Evolutionary conservation across 148 eudicot species (phyloP), one percentile per base, ranked within the genome.

Genomic region (Dianthus caryophyllus): DNA sequence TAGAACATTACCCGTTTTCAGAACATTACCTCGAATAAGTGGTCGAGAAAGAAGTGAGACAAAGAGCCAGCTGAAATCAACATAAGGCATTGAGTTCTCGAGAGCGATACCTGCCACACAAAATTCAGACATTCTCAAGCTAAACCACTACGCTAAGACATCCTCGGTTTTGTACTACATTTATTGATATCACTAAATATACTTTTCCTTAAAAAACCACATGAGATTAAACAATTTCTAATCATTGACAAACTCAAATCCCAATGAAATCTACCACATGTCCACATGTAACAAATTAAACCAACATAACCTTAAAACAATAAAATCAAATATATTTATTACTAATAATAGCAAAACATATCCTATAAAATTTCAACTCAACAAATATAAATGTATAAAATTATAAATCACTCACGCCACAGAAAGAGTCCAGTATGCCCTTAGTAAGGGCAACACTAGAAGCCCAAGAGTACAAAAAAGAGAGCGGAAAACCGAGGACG

Each of bases 31-130:
- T 92, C 98, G 80, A 88, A 91, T 72, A 88, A 80, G 71, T 88
- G 89, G 60, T 91, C 97, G 1, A 88, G 75, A 77, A 92, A 92
- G 79, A 92, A 92, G 68, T 92, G 98, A 21, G 98, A 89, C 51
- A 89, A 81, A 60, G 98, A 89, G 49, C 96, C 98, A 11, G 94
- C 96, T 24, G 88, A 66, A 53, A 89, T 72, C 75, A 89, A 74
- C 74, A 89, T 26, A 48, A 89, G 78, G 73, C 98, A 92, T 71
- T 92, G 98, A 55, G n/a, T 75, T 76, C 57, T 72, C 20, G 79
- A 80, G 56, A 92, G 87, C 1, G 91, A 82, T 61, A 73, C 86
- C 98, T 92, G 77, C 74, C 62, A 62, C 26, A 62, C 46, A 61
- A 67, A 31, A 55, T 30, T 54, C 39, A 16, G 5, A 56, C n/a